Conservation (phyloP, 169 alveolate genomes). For the Eimeria zaria region DNA sequence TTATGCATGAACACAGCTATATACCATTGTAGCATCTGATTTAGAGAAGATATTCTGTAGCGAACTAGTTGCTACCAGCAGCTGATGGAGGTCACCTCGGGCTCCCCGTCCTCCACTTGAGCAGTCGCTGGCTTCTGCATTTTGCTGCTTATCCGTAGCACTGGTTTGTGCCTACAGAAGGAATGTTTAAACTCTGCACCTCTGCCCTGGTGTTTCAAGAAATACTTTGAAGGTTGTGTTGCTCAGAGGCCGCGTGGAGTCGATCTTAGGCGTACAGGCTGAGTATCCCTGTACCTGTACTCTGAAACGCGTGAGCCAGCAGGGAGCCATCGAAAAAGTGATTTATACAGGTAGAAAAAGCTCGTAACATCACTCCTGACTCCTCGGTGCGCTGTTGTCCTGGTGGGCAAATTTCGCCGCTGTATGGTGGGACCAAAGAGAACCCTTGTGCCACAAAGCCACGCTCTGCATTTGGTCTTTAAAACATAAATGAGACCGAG, state of each 20-base stretch:
- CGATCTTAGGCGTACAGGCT: neutral
- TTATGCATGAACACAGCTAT: neutral
- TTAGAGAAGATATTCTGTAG: neutral
- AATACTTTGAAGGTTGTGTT: neutral
- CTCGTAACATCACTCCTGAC: neutral
- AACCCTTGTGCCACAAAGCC: neutral
- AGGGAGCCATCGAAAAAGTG: neutral
- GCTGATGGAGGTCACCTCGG: slow-evolving; percentile 6
- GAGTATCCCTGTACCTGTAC: neutral
- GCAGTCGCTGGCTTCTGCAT: neutral
- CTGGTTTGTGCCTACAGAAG: neutral
- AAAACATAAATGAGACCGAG: neutral
- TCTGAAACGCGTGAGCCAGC: neutral
- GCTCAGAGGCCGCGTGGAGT: neutral
- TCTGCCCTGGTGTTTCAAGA: neutral
- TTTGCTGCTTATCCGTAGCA: neutral
- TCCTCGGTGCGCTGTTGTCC: neutral
- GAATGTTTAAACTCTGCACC: neutral
- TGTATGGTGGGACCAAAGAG: neutral
- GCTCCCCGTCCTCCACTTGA: neutral
- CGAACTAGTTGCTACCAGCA: neutral
- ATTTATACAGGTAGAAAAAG: neutral
- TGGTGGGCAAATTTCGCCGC: neutral
- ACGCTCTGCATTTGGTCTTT: neutral
- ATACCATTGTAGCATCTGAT: neutral